phyloP scores from a whole-genome alignment of 768 basidiomycete genomes.

The Kwoniella dejecticola region DNA sequence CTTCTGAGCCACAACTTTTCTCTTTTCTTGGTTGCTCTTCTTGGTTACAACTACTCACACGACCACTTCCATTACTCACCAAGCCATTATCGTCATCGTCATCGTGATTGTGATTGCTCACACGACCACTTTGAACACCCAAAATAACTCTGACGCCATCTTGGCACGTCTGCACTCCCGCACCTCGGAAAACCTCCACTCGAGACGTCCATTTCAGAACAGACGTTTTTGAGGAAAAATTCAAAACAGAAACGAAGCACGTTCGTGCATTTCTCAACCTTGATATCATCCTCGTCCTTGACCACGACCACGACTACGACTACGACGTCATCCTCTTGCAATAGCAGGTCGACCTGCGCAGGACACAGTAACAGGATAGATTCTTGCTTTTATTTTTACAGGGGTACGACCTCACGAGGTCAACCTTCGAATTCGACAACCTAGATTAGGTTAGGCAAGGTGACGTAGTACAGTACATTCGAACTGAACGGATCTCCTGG shows the following conservation, averaged over 20 bases:
- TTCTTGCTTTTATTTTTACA: too few species aligned
- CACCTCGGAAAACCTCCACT: conserved; percentile 11
- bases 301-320: not conserved
- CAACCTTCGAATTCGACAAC: too few species aligned
- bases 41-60: conserved; percentile 10
- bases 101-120: conserved; percentile 4
- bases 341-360: too few species aligned
- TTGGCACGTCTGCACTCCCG: not conserved
- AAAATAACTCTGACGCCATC: conserved; percentile 1
- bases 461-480: too few species aligned
- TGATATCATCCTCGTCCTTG: too few species aligned
- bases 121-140: conserved; percentile 11
- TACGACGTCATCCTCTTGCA: not conserved
- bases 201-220: conserved; percentile 1
- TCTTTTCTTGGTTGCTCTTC: not conserved
- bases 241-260: conserved; percentile 3
- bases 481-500: too few species aligned
- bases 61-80: conserved; percentile 12
- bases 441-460: too few species aligned
- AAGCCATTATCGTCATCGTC: too few species aligned
- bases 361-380: too few species aligned
- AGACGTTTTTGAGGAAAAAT: not conserved
- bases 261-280: too few species aligned
- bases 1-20: too few species aligned
- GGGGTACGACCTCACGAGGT: too few species aligned